Base-by-base conservation (phyloP, 1,284 basidiomycete species). In the Puccinia coronata region DNA sequence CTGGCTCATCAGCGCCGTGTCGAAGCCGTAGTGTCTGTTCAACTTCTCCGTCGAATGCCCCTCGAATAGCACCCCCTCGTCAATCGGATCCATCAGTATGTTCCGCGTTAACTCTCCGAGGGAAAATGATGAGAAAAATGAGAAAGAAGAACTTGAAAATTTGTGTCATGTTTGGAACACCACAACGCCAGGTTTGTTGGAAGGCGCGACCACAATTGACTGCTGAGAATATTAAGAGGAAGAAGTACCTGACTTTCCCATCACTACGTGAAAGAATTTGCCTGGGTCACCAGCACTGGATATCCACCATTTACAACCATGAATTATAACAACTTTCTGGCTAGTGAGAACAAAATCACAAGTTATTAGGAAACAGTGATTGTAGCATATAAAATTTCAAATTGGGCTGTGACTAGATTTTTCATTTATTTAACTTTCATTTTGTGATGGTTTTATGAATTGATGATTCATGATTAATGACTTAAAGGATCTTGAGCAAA, bases 221-320 rank as follows among this genome's bases (percentile, higher is more conserved):
- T 99, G 96, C 85, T 96, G 95, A 81, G 89, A 88, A 88, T 98
- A 92, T 75, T 82, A 82, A 51, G 77, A 43, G 41, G 83, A 82
- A 28, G 82, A 83, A 55, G 87, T 84, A 85, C 90, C 91, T 82
- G 89, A 93, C 88, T 95, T 94, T 82, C 95, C 96, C 89, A 99
- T 92, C 61, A 98, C 93, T 76, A 99, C 90, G 86, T 99, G 96
- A 9, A 99, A 85, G 82, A 90, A 91, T 83, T 92, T 93, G 81
- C 96, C 90, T 65, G 95, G 95, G 87, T 99, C 96, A 49, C 96
- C 96, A 6, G 96, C 96, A 73, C 96, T 96, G 59, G 94, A 95
- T 86, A 98, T 98, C 92, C 93, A 98, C 96, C 96, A 98, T 90
- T 99, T 99, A 88, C 96, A 95, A 0, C 96, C 96, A 85, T 93